Evolutionary conservation across 139 green algal genomes (phyloP), one percentile per base, ranked within the genome.

Genomic region (Chlorella ohadii): DNA sequence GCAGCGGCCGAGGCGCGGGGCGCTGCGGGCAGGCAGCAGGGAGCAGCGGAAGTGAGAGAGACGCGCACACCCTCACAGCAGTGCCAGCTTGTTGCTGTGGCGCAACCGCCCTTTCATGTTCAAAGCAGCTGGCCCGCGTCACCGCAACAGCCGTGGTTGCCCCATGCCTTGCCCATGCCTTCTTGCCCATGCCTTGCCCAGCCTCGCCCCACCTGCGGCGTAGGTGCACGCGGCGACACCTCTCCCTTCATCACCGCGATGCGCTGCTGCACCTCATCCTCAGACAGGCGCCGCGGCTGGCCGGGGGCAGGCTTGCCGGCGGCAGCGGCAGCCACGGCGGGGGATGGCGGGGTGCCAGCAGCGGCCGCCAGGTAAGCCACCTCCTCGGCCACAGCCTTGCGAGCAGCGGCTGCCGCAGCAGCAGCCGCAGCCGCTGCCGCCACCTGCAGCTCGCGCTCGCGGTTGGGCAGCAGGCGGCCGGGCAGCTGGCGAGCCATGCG

Each of bases 261-360:
- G 38, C 75, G 75, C 59, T 81, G 83, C 83, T 87, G 83, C 56
- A 87, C 57, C 68, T 87, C 83, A 3, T 84, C 83, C 23, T 87
- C 83, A 23, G 59, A 76, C 39, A 87, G 83, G 9, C 41, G 63
- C 27, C 83, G 39, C 0, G 38, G 39, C 59, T 81, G 44, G 41
- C 39, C 4, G 19, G 16, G 2, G 31, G 51, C 41, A 2, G 1
- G 31, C 39, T 41, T 0, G 34, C 33, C 36, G 20, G 28, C 55
- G 6, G 22, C 23, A 5, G 79, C 79, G 38, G 38, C 66, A 27
- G 28, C 34, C 23, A 23, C 51, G 11, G 12, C 20, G 15, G 72
- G 19, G 4, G 66, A 51, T 15, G 33, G n/a, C 34, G 33, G 33
- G 28, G 34, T 51, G 44, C 36, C 55, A 23, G 47, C 79, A 17